phyloP scores from a whole-genome alignment of 208 protist species.

The Angomonas desouzai region DNA sequence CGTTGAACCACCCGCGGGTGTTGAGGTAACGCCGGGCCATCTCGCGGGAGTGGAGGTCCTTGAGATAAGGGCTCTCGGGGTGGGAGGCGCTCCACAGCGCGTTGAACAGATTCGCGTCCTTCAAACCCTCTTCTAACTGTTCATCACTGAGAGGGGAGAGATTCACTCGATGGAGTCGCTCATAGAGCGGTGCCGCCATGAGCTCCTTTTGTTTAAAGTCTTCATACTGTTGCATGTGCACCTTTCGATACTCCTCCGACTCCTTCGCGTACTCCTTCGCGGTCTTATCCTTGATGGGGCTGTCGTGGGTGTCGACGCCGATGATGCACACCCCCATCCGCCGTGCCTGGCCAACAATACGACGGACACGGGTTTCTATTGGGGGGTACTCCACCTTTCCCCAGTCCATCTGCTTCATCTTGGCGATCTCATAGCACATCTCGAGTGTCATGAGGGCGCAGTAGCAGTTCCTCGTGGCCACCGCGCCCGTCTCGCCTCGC shows the following conservation, averaged over 20 bases:
- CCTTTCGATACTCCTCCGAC: constrained; percentile 56
- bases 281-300: constrained; percentile 77
- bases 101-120: constrained; percentile 75
- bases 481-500: constrained; percentile 71
- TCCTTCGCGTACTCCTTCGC: constrained; percentile 70
- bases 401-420: constrained; percentile 85
- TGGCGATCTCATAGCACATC: constrained; percentile 89
- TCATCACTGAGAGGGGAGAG: constrained; percentile 47
- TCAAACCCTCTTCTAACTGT: constrained; percentile 73
- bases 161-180: constrained; percentile 76
- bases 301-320: constrained; percentile 75
- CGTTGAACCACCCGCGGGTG: constrained; percentile 75
- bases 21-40: constrained; percentile 69
- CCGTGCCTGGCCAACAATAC: constrained; percentile 77
- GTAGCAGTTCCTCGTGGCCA: constrained; percentile 52
- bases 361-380: constrained; percentile 82
- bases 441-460: constrained; percentile 86
- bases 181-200: constrained; percentile 65
- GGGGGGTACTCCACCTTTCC: constrained; percentile 68
- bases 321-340: constrained; percentile 88
- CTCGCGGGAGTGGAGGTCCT: constrained; percentile 42
- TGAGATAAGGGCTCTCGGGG: constrained; percentile 47
- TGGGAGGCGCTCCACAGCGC: constrained; percentile 72
- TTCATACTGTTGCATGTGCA: constrained; percentile 77
- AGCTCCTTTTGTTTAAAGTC: constrained; percentile 63